phyloP scores from a whole-genome alignment of 495 filamentous ascomycete species.

The Darksidea phi region DNA sequence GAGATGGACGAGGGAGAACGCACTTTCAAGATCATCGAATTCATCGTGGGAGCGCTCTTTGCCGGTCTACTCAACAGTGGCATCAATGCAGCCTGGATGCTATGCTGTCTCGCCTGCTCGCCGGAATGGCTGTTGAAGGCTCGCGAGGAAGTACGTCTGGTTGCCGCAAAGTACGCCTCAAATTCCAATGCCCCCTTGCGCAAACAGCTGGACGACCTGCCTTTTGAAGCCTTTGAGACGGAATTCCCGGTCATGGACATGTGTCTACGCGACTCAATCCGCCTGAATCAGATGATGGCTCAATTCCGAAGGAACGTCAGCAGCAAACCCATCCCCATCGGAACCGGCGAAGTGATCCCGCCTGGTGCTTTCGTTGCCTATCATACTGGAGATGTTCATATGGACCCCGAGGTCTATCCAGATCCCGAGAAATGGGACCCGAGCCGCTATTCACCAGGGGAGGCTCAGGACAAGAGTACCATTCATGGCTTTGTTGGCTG shows the following conservation, averaged over 20 bases:
- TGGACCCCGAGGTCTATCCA: conserved; percentile 47
- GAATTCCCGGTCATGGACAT: conserved; percentile 50
- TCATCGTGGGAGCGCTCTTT: conserved; percentile 45
- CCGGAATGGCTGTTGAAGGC: conserved; percentile 46
- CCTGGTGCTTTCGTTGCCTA: conserved; percentile 43
- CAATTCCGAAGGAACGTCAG: conserved; percentile 43
- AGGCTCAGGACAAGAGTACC: conserved; percentile 49
- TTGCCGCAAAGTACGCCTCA: conserved; percentile 41
- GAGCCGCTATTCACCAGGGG: conserved; percentile 44
- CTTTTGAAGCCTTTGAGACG: conserved; percentile 49
- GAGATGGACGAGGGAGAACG: conserved; percentile 46
- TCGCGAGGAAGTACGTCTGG: conserved; percentile 46
- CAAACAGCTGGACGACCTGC: conserved; percentile 44
- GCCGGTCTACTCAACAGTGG: conserved; percentile 47
- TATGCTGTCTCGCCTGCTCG: conserved; percentile 44
- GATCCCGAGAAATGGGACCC: conserved; percentile 50
- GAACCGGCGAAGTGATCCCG: conserved; percentile 48
- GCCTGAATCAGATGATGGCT: conserved; percentile 41
- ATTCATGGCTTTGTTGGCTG: conserved; percentile 47
- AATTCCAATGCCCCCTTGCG: conserved; percentile 39
- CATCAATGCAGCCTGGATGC: conserved; percentile 47
- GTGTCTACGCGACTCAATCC: conserved; percentile 49
- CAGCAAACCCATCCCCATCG: conserved; percentile 42
- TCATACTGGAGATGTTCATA: conserved; percentile 41
- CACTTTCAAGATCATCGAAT: conserved; percentile 42